Percentiles rank a stretch among this genome's conserved stretches.
Conservation (phyloP, 495 filamentous ascomycete species). For the Letharia lupina region DNA sequence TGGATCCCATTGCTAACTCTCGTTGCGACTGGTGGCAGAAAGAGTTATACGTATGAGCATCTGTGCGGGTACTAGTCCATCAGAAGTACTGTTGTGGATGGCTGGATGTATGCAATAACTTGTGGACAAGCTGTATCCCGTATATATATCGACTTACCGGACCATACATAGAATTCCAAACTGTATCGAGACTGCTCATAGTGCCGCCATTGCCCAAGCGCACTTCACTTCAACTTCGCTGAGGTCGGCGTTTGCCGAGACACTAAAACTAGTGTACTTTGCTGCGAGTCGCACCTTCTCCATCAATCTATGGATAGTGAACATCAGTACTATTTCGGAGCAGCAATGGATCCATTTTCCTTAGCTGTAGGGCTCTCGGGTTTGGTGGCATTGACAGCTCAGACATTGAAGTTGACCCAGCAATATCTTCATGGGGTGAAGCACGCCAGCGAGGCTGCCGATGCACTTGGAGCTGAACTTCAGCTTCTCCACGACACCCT, state of each 20-base stretch:
- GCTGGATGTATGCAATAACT: not conserved
- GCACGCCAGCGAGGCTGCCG: conserved; percentile 11
- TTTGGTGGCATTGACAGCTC: conserved; percentile 2
- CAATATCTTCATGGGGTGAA: not conserved
- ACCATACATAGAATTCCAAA: not conserved
- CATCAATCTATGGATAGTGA: too few relatives aligned
- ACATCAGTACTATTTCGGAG: not conserved
- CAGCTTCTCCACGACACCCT: conserved; percentile 1
- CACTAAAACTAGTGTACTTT: not conserved
- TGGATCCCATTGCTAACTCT: conserved; percentile 38
- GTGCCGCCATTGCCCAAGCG: not conserved
- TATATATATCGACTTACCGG: not conserved
- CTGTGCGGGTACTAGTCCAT: not conserved
- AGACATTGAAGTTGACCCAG: conserved; percentile 1
- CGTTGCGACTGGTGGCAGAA: conserved; percentile 39
- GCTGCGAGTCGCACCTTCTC: too few relatives aligned
- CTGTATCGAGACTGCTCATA: not conserved
- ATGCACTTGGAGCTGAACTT: not conserved
- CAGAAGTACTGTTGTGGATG: not conserved
- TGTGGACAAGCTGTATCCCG: not conserved
- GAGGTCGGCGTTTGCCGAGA: not conserved
- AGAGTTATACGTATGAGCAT: conserved; percentile 15
- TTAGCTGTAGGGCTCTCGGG: conserved; percentile 10
- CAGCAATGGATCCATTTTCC: conserved; percentile 17
- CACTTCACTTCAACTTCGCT: not conserved